A percentile compares a stretch with the other conserved stretches of the same genome.
Evolutionary conservation across 2,329 filamentous ascomycete genomes (phyloP).

Genomic region (Cyphellophora attinorum): DNA sequence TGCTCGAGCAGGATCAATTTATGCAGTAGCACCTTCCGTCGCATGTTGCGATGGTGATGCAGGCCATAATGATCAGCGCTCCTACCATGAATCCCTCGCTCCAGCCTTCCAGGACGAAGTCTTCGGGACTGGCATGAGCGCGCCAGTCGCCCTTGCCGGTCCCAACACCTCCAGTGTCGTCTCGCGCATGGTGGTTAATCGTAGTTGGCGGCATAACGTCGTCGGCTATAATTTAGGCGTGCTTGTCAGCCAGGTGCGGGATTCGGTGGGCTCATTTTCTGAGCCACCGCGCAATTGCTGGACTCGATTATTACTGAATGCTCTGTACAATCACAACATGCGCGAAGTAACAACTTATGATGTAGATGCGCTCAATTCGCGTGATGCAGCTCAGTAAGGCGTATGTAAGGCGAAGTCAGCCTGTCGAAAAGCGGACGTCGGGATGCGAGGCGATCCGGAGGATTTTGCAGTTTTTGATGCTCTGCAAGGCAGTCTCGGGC

Average conservation of each 20-base stretch:
- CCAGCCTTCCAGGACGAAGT: slow-evolving; percentile 28
- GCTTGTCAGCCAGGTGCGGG: too few species aligned
- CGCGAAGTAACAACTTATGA: background rate
- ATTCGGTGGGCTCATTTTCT: too few species aligned
- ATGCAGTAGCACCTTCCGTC: slow-evolving; percentile 29
- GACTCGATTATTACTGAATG: background rate
- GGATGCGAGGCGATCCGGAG: too few species aligned
- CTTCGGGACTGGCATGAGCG: slow-evolving; percentile 14
- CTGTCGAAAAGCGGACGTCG: too few species aligned
- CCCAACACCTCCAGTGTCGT: slow-evolving; percentile 5
- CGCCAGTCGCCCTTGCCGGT: slow-evolving; percentile 14
- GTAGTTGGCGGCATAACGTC: too few species aligned
- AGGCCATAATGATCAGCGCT: slow-evolving; percentile 33
- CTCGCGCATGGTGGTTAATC: slow-evolving; percentile 2
- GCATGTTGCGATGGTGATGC: slow-evolving; percentile 36
- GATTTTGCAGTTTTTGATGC: too few species aligned
- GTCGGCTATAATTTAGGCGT: too few species aligned
- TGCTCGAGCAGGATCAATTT: slow-evolving; percentile 35
- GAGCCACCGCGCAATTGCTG: too few species aligned
- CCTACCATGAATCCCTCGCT: slow-evolving; percentile 34
- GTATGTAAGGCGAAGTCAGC: too few species aligned
- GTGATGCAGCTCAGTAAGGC: too few species aligned
- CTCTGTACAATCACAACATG: background rate
- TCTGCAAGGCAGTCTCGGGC: too few species aligned
- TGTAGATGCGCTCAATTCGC: too few species aligned